Conservation (phyloP, 805 yeast genomes). For the Nakazawaea ambrosiae region DNA sequence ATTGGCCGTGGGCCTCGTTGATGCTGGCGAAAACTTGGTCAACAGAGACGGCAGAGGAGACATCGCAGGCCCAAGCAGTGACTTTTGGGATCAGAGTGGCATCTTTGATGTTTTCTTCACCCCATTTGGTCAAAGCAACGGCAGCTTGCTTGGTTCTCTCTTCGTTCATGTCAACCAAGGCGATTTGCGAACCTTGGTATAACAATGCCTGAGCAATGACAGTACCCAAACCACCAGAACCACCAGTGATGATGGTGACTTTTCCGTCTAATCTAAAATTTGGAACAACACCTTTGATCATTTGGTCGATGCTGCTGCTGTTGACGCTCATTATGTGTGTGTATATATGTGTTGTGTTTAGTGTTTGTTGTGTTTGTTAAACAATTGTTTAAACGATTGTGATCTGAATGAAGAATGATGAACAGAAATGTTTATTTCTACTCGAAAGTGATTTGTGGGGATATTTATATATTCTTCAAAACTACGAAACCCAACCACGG, state of each 20-base stretch:
- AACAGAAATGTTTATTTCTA: too few species aligned
- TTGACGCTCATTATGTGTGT: not conserved
- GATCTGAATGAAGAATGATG: too few species aligned
- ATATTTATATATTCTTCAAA: too few species aligned
- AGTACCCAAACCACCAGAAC: constrained; percentile 71
- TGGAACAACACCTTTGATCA: constrained; percentile 44
- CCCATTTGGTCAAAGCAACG: constrained; percentile 42
- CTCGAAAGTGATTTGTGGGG: too few species aligned
- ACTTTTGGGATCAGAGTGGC: constrained; percentile 31
- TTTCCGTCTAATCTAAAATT: constrained; percentile 62
- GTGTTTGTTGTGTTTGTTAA: not conserved
- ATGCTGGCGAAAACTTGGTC: constrained; percentile 47
- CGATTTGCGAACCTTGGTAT: constrained; percentile 73
- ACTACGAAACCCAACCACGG: too few species aligned
- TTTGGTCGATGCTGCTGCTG: not conserved
- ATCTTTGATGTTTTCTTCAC: constrained; percentile 23
- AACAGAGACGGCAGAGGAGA: constrained; percentile 56
- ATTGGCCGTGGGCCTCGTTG: constrained; percentile 49
- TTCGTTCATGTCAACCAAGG: constrained; percentile 61
- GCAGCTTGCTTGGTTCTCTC: constrained; percentile 54
- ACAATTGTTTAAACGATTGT: not conserved
- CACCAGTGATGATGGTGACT: constrained; percentile 72
- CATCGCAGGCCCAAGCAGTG: constrained; percentile 68
- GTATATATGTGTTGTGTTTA: not conserved
- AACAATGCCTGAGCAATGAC: constrained; percentile 59